phyloP scores from a whole-genome alignment of 2,329 filamentous ascomycete genomes.

The Ophiostoma himal-ulmi region DNA sequence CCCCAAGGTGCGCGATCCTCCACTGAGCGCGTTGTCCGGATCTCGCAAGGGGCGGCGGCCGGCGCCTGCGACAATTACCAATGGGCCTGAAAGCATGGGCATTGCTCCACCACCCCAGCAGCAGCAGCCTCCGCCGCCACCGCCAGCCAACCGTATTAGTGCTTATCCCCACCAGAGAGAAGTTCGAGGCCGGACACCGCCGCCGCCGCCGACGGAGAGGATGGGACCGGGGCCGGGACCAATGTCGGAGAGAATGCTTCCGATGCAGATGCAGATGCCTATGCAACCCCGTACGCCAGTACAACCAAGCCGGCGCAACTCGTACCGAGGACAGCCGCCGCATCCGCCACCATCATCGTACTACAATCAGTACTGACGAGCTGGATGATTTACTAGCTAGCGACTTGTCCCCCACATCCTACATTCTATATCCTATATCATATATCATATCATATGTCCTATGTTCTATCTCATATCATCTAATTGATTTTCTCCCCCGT shows the following conservation, averaged over 20 bases:
- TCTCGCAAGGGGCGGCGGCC: constrained; percentile 43
- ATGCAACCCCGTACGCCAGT: constrained; percentile 20
- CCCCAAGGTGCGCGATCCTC: constrained; percentile 53
- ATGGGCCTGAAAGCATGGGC: constrained; percentile 16
- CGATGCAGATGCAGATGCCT: background rate
- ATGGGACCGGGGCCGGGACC: constrained; percentile 19
- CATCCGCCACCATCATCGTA: constrained; percentile 21
- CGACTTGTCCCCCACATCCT: background rate
- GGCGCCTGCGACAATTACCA: constrained; percentile 28
- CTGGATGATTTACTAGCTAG: background rate
- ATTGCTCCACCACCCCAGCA: background rate
- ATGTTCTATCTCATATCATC: background rate
- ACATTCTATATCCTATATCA: background rate
- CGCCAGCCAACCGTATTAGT: constrained; percentile 10
- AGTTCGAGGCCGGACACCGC: constrained; percentile 24
- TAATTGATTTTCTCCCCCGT: background rate
- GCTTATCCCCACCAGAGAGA: constrained; percentile 21
- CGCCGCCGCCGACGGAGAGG: constrained; percentile 20
- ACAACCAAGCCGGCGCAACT: constrained; percentile 18
- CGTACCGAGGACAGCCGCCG: constrained; percentile 22
- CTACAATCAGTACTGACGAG: constrained; percentile 20
- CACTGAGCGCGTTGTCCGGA: constrained; percentile 48
- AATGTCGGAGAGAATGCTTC: background rate
- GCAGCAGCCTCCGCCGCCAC: constrained; percentile 11
- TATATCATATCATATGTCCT: background rate